A percentile compares a stretch with the other conserved stretches of the same genome.
Conservation (phyloP, 768 basidiomycete genomes). For the Hortiboletus campestris region DNA sequence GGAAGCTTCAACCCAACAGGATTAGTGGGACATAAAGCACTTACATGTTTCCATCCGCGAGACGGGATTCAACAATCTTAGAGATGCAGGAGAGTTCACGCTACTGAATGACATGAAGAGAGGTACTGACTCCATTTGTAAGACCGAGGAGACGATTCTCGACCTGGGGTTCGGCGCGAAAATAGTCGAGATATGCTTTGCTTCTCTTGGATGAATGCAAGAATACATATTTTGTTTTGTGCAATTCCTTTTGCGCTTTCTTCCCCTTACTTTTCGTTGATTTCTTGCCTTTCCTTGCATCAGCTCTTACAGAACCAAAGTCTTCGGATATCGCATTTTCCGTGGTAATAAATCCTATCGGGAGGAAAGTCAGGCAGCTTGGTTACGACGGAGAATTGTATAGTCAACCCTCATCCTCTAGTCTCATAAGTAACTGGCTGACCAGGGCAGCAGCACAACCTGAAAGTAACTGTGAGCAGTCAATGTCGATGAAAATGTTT, state of each 20-base stretch:
- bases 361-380: slow-evolving; percentile 5
- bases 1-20: neutral
- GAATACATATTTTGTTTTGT: slow-evolving; percentile 60
- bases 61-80: slow-evolving; percentile 8
- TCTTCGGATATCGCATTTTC: slow-evolving; percentile 49
- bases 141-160: slow-evolving; percentile 65
- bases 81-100: neutral
- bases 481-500: neutral
- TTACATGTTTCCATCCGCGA: slow-evolving; percentile 16
- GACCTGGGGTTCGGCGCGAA: slow-evolving; percentile 56
- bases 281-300: slow-evolving; percentile 41
- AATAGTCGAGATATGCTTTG: slow-evolving; percentile 62
- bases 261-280: slow-evolving; percentile 41
- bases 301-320: slow-evolving; percentile 41
- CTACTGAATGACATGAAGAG: neutral
- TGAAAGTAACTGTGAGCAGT: slow-evolving; percentile 24
- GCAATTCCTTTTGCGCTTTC: slow-evolving; percentile 47
- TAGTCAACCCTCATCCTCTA: slow-evolving; percentile 65
- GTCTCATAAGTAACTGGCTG: slow-evolving; percentile 61
- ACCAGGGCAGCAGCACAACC: slow-evolving; percentile 55
- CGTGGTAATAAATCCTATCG: slow-evolving; percentile 58
- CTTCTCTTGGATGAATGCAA: slow-evolving; percentile 45
- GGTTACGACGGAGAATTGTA: neutral
- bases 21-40: neutral
- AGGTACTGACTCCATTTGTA: slow-evolving; percentile 48